Conservation (phyloP, 441 rosid genomes). For the Gossypium davidsonii region DNA sequence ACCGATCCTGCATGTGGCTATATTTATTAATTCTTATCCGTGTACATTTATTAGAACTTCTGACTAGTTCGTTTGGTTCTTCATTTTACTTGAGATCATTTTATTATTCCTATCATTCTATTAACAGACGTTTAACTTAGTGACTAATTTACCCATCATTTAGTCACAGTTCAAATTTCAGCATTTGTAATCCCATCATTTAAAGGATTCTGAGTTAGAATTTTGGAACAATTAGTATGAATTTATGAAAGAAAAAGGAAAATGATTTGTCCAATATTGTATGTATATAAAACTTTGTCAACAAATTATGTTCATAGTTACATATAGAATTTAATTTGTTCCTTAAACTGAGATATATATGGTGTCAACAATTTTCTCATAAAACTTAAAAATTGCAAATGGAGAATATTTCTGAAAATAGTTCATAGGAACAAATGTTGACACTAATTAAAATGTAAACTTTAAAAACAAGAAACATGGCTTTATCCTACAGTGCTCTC, state of each 20-base stretch:
- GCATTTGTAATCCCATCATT: too few species aligned
- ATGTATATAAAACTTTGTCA: neutral
- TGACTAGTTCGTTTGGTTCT: neutral
- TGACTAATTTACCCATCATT: neutral
- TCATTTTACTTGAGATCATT: neutral
- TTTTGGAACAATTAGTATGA: neutral
- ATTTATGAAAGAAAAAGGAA: neutral
- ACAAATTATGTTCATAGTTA: neutral
- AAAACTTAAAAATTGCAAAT: neutral
- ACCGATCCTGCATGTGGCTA: neutral
- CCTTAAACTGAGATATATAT: neutral
- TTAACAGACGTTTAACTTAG: neutral
- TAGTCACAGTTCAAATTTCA: too few species aligned
- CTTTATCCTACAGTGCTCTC: neutral
- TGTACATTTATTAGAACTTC: neutral
- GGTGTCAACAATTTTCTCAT: neutral
- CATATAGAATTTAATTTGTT: neutral
- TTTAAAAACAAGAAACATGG: neutral
- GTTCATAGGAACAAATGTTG: neutral
- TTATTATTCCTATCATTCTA: neutral
- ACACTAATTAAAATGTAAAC: neutral
- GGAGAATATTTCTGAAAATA: neutral
- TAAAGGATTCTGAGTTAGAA: neutral
- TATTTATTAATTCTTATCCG: neutral
- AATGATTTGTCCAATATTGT: neutral